Evolutionary conservation across 345 rosid genomes (phyloP).

Genomic region (Eucalyptus marginata): DNA sequence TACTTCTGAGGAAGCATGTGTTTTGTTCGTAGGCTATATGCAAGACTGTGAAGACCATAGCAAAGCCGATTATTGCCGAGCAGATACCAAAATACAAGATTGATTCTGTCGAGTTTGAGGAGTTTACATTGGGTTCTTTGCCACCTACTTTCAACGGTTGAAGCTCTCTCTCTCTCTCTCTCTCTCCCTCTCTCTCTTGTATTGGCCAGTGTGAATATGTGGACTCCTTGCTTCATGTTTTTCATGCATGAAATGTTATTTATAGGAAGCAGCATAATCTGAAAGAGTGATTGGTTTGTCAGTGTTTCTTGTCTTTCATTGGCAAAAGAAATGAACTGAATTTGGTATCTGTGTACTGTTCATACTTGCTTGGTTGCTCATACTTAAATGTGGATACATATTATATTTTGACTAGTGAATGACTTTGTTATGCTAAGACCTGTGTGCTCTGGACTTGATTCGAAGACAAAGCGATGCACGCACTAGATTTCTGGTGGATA

Average conservation of each 20-base stretch:
- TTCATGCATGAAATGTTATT: neutral
- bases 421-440: neutral
- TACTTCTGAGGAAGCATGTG: neutral
- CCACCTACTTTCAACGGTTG: slow-evolving; percentile 89
- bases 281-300: neutral
- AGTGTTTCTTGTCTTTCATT: neutral
- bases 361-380: neutral
- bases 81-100: slow-evolving; percentile 84
- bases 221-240: neutral
- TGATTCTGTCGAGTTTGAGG: slow-evolving; percentile 85
- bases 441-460: neutral
- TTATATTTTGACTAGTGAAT: neutral
- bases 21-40: slow-evolving; percentile 59
- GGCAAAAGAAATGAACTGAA: neutral
- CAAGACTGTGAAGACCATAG: slow-evolving; percentile 51
- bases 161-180: neutral
- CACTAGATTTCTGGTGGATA: neutral
- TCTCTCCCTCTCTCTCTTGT: neutral
- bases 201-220: neutral
- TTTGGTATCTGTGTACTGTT: neutral
- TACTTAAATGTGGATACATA: neutral
- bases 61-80: slow-evolving; percentile 82
- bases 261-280: neutral
- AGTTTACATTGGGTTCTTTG: slow-evolving; percentile 67
- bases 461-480: neutral